These are phyloP conservation scores for Daedaleopsis nitida DNA, from an alignment of 768 basidiomycete genomes.

Conservation along the genomic window DNA sequence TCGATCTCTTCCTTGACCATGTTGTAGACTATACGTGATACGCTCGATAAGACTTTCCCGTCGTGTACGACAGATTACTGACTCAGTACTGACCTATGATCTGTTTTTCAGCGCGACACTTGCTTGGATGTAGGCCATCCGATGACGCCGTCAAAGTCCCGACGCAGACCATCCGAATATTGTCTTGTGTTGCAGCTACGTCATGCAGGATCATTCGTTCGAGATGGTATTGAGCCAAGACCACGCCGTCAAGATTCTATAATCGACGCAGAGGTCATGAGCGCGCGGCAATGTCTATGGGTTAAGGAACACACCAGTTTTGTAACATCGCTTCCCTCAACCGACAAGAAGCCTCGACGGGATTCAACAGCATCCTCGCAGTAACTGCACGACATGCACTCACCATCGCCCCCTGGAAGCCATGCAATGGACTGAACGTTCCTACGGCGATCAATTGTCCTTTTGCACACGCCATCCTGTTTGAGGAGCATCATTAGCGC, in stretches of 20 bases:
- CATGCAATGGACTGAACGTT: slow-evolving; percentile 67
- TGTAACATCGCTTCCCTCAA: slow-evolving; percentile 62
- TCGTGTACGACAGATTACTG: slow-evolving; percentile 19
- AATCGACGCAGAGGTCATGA: neutral
- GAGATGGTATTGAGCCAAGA: slow-evolving; percentile 60
- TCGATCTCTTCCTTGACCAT: slow-evolving; percentile 65
- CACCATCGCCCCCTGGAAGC: slow-evolving; percentile 66
- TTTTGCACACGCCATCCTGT: slow-evolving; percentile 69
- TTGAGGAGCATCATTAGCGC: neutral
- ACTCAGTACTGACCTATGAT: slow-evolving; percentile 66
- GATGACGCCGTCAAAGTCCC: slow-evolving; percentile 67
- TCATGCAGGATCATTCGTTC: slow-evolving; percentile 67
- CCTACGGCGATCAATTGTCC: slow-evolving; percentile 59
- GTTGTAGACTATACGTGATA: slow-evolving; percentile 56
- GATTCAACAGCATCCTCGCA: neutral
- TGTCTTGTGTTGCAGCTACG: slow-evolving; percentile 69
- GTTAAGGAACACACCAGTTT: slow-evolving; percentile 49
- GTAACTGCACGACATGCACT: neutral
- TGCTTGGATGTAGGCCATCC: slow-evolving; percentile 65
- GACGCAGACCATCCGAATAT: slow-evolving; percentile 63
- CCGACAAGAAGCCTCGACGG: slow-evolving; percentile 63
- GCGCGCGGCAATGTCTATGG: neutral
- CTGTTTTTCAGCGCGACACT: slow-evolving; percentile 72
- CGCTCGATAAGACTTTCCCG: neutral
- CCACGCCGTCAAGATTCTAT: slow-evolving; percentile 62